Percentiles rank a stretch among this genome's conserved stretches.
These are phyloP conservation scores for Neurospora discreta DNA, from an alignment of 495 filamentous ascomycete genomes.

Conservation along the genomic window DNA sequence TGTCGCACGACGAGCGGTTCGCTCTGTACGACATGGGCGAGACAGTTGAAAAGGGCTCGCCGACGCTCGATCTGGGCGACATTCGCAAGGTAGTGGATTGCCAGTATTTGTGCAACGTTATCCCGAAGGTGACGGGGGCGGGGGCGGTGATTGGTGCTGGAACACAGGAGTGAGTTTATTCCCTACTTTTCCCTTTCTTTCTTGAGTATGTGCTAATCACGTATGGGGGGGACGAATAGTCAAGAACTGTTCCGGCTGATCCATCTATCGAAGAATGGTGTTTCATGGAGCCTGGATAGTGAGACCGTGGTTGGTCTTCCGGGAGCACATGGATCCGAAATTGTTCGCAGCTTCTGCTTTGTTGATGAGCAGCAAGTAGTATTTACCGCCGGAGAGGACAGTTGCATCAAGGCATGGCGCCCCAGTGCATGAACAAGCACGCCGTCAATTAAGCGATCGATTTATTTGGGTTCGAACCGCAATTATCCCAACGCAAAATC, in stretches of 20 bases:
- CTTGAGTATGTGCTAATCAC: neutral
- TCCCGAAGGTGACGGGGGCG: conserved; percentile 41
- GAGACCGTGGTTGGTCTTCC: conserved; percentile 51
- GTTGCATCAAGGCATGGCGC: conserved; percentile 56
- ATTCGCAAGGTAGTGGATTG: conserved; percentile 57
- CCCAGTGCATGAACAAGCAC: conserved; percentile 12
- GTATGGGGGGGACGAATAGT: conserved; percentile 24
- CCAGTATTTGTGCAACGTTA: conserved; percentile 73
- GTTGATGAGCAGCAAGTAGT: conserved; percentile 60
- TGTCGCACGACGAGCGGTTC: conserved; percentile 73
- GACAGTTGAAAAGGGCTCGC: conserved; percentile 41
- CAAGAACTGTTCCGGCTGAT: conserved; percentile 56
- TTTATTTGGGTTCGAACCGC: neutral
- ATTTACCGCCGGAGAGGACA: conserved; percentile 73
- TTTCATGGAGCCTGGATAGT: conserved; percentile 51
- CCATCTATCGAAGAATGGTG: conserved; percentile 43
- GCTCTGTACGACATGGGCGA: conserved; percentile 61
- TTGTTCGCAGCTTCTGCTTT: conserved; percentile 69
- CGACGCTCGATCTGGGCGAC: conserved; percentile 61
- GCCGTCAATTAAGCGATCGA: neutral
- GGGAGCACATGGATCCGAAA: conserved; percentile 73
- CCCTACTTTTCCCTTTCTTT: neutral
- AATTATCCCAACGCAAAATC: neutral
- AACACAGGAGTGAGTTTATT: conserved; percentile 40
- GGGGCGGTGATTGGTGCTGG: conserved; percentile 51